phyloP scores from a whole-genome alignment of 148 eudicot species.

The Rhododendron henanense region DNA sequence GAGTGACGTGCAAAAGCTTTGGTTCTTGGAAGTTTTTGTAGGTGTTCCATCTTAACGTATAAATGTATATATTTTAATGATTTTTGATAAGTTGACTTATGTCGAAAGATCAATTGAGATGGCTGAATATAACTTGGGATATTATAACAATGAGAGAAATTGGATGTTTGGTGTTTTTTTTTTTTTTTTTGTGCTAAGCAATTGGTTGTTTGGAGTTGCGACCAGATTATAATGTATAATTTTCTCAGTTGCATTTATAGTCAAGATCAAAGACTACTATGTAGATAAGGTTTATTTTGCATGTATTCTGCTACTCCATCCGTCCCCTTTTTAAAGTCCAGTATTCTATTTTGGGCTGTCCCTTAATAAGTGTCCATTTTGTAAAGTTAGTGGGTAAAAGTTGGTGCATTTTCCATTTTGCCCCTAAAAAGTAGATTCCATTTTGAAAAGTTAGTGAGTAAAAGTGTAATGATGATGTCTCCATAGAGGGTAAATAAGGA shows the following conservation, averaged over 20 bases:
- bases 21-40: not conserved
- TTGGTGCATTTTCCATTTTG: too few species aligned
- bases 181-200: too few species aligned
- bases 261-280: not conserved
- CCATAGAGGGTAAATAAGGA: too few species aligned
- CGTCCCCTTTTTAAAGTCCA: too few species aligned
- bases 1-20: not conserved
- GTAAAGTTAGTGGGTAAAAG: too few species aligned
- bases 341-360: too few species aligned
- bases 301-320: not conserved
- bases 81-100: not conserved
- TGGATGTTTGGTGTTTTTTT: not conserved
- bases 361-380: too few species aligned
- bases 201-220: not conserved
- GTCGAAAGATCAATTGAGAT: not conserved
- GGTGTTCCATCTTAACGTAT: not conserved
- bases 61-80: not conserved
- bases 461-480: too few species aligned
- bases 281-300: not conserved
- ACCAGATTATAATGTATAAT: not conserved
- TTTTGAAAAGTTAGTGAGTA: too few species aligned
- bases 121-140: not conserved
- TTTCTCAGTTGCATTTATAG: not conserved
- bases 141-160: not conserved
- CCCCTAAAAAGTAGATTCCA: too few species aligned